Conservation (phyloP, 2,329 filamentous ascomycete genomes). For the Trichophyton benhamiae region DNA sequence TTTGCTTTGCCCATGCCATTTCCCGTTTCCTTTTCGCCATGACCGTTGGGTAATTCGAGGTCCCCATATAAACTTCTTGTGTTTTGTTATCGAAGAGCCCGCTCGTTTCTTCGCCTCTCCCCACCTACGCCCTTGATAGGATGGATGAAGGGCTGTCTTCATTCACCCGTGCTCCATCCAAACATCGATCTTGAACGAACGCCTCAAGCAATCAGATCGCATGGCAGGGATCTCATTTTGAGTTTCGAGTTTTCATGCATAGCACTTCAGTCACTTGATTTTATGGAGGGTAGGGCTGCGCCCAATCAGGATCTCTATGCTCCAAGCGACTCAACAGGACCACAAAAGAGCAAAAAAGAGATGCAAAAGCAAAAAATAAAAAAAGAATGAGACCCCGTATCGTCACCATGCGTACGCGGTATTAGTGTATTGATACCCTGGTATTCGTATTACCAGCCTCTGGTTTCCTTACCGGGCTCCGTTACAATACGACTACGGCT, state of each 20-base stretch:
- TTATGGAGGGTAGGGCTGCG: slow-evolving; percentile 23
- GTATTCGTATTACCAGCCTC: neutral
- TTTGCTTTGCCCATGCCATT: slow-evolving; percentile 9
- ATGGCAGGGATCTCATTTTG: slow-evolving; percentile 18
- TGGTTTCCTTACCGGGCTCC: neutral
- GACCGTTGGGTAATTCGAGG: slow-evolving; percentile 1
- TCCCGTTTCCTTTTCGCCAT: slow-evolving; percentile 8
- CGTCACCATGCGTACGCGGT: neutral
- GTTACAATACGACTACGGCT: neutral
- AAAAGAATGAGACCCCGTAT: neutral
- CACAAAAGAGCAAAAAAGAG: neutral
- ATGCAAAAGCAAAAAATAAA: neutral
- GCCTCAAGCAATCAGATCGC: slow-evolving; percentile 14
- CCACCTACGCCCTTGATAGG: neutral
- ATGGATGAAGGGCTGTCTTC: neutral
- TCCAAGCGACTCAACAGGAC: neutral
- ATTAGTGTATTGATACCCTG: neutral
- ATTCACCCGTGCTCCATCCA: slow-evolving; percentile 3
- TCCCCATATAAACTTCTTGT: neutral
- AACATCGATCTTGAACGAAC: neutral
- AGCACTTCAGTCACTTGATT: slow-evolving; percentile 50
- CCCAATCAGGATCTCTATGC: slow-evolving; percentile 13
- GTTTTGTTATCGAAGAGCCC: neutral
- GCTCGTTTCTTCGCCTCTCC: neutral
- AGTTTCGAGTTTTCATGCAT: slow-evolving; percentile 38